Evolutionary conservation across 108 stramenopile species (phyloP).

Genomic region (Cylindrotheca closterium): DNA sequence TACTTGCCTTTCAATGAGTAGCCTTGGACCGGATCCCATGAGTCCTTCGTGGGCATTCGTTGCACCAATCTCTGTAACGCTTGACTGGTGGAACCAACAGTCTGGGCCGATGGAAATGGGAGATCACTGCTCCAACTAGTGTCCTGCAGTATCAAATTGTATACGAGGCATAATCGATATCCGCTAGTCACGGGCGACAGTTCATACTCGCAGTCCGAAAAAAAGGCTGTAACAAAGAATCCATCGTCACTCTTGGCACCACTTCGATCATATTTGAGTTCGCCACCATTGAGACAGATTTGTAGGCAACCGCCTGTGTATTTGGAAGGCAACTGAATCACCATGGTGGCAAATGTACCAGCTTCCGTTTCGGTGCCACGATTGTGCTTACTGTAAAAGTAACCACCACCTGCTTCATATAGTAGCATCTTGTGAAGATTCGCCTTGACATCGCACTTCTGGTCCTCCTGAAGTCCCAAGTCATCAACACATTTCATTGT

Average conservation of each 20-base stretch:
- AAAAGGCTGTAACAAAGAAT: slow-evolving; percentile 11
- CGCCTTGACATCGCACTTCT: too few relatives aligned
- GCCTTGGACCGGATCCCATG: too few relatives aligned
- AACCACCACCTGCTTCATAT: slow-evolving; percentile 38
- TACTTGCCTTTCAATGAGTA: too few relatives aligned
- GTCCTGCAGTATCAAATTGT: slow-evolving; percentile 13
- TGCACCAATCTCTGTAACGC: too few relatives aligned
- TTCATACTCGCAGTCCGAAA: slow-evolving; percentile 19
- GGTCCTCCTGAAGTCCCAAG: too few relatives aligned
- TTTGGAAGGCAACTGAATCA: slow-evolving; percentile 35
- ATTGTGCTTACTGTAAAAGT: slow-evolving; percentile 40
- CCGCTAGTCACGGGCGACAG: slow-evolving; percentile 5
- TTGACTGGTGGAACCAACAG: too few relatives aligned
- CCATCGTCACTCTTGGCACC: slow-evolving; percentile 1
- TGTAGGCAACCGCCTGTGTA: slow-evolving; percentile 15
- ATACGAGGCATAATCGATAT: slow-evolving; percentile 4
- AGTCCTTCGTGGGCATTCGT: too few relatives aligned
- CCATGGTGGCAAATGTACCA: slow-evolving; percentile 47
- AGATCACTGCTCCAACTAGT: too few relatives aligned
- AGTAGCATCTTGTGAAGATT: slow-evolving; percentile 43
- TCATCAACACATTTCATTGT: too few relatives aligned
- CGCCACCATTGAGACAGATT: slow-evolving; percentile 5
- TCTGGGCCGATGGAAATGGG: too few relatives aligned
- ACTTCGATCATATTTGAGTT: background rate
- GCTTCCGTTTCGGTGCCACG: slow-evolving; percentile 36